Conservation (phyloP, 129 eudicot species). For the carrot (Daucus carota) region DNA sequence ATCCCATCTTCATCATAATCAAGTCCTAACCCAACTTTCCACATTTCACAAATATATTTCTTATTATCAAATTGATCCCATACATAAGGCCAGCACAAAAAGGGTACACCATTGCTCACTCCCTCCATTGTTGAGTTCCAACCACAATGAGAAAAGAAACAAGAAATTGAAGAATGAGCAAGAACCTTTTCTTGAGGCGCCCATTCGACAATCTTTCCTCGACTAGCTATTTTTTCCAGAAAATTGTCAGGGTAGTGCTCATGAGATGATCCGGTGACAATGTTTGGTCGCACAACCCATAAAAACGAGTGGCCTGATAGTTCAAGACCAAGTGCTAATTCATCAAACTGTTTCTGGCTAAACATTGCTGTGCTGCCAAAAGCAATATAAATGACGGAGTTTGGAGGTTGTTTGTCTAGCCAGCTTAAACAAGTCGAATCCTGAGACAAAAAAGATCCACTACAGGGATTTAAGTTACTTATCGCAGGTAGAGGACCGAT, state of each 20-base stretch:
- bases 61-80: constrained; percentile 11
- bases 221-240: constrained; percentile 16
- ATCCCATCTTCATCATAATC: constrained; percentile 5
- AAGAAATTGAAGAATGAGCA: constrained; percentile 47
- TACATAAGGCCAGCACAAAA: constrained; percentile 45
- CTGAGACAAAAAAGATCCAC: constrained; percentile 38
- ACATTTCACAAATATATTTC: neutral
- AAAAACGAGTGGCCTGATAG: constrained; percentile 35
- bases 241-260: constrained; percentile 26
- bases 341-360: constrained; percentile 42
- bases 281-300: constrained; percentile 46
- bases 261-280: neutral
- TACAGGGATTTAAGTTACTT: constrained; percentile 15
- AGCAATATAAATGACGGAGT: constrained; percentile 51
- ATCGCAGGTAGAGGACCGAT: constrained; percentile 42
- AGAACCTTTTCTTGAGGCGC: constrained; percentile 65
- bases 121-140: constrained; percentile 61
- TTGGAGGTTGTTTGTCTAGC: constrained; percentile 39
- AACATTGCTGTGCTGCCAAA: constrained; percentile 48
- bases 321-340: constrained; percentile 48
- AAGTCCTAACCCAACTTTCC: constrained; percentile 11
- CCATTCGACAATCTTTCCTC: constrained; percentile 49
- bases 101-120: constrained; percentile 43
- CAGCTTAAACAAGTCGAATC: constrained; percentile 49
- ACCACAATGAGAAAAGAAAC: constrained; percentile 63